Conservation (phyloP, 495 filamentous ascomycete species). For the Patellaria atrata region DNA sequence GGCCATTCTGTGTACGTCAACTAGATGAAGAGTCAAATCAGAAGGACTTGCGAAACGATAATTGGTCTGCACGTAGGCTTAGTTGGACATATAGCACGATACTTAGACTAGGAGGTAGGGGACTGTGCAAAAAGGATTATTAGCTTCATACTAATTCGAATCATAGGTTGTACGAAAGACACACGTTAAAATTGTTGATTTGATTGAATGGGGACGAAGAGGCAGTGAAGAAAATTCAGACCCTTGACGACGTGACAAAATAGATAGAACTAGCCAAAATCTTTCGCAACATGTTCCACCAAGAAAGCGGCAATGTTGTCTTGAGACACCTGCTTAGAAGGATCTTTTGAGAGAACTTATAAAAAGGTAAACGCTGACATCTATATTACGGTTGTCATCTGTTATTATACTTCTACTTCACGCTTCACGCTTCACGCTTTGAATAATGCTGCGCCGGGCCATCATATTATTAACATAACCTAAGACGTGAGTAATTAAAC, state of each 20-base stretch:
- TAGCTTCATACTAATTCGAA: neutral
- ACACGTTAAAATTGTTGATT: slow-evolving; percentile 3
- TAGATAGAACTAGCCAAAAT: neutral
- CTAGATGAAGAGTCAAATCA: no score
- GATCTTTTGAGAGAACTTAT: neutral
- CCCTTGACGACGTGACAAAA: neutral
- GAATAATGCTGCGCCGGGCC: no score
- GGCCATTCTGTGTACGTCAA: no score
- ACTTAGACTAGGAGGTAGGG: neutral
- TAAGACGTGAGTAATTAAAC: no score
- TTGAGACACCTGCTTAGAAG: slow-evolving; percentile 2
- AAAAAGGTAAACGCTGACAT: no score
- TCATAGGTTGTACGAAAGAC: slow-evolving; percentile 3
- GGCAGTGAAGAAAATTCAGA: neutral
- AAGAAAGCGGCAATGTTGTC: slow-evolving; percentile 1
- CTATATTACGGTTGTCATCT: no score
- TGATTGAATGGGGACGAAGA: slow-evolving; percentile 4
- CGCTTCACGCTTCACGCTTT: no score
- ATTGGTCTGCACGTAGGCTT: no score
- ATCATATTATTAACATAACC: no score
- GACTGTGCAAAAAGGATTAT: neutral
- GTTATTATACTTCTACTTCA: no score
- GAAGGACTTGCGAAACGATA: no score
- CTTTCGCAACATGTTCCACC: neutral
- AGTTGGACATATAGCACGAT: no score